Conservation (phyloP, 495 filamentous ascomycete genomes). For the Aspergillus sclerotioniger region DNA sequence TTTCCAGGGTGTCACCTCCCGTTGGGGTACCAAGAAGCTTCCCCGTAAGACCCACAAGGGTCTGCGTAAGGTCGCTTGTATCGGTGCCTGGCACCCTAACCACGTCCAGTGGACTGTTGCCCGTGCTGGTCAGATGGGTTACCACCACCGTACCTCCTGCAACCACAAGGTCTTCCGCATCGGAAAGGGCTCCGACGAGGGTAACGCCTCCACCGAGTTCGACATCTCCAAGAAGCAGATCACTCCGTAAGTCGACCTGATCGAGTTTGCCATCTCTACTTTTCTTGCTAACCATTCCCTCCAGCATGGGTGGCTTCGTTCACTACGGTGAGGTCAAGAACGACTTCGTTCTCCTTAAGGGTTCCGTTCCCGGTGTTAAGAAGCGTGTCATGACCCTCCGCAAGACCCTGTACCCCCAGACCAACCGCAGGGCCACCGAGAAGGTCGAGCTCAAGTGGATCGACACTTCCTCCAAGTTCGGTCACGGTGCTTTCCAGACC, state of each 20-base stretch:
- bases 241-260: constrained; percentile 99
- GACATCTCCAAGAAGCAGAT: constrained; percentile 99
- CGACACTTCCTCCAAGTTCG: constrained; percentile 99
- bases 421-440: constrained; percentile 89
- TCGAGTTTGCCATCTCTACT: too few relatives aligned
- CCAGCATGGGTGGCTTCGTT: constrained; percentile 99
- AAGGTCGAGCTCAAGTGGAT: constrained; percentile 99
- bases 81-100: constrained; percentile 99
- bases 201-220: constrained; percentile 91
- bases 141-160: constrained; percentile 99
- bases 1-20: constrained; percentile 92
- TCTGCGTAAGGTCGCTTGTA: constrained; percentile 99
- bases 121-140: constrained; percentile 99
- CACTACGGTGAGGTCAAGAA: constrained; percentile 99
- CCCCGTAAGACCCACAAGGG: constrained; percentile 99
- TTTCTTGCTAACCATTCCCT: too few relatives aligned
- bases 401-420: constrained; percentile 99
- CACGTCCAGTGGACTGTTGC: constrained; percentile 99
- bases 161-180: constrained; percentile 99
- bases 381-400: constrained; percentile 99
- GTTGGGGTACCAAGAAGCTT: constrained; percentile 99
- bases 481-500: constrained; percentile 99
- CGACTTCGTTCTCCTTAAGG: constrained; percentile 98
- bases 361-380: constrained; percentile 95
- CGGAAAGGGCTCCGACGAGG: constrained; percentile 82